A percentile compares a stretch with the other conserved stretches of the same genome.
Conservation (phyloP, 75 land plant species). For the Ceratopteris richardii region DNA sequence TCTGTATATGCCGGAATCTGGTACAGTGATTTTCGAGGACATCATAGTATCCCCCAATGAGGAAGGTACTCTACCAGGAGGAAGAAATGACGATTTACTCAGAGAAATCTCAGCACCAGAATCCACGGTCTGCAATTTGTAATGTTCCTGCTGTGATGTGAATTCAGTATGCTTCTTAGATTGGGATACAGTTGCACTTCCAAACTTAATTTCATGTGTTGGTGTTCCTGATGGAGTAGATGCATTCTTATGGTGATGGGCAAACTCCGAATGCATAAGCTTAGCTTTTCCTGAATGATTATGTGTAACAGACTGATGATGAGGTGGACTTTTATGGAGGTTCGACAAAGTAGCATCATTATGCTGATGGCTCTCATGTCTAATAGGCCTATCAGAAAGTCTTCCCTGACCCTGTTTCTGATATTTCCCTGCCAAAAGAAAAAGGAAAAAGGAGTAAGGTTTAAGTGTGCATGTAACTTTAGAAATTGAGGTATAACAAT, state of each 20-base stretch:
- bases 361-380: background rate
- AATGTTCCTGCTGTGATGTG: background rate
- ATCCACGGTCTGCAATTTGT: background rate
- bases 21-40: slow-evolving; percentile 1
- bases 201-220: background rate
- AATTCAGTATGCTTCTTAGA: background rate
- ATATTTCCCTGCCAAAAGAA: background rate
- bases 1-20: background rate
- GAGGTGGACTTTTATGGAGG: background rate
- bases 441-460: background rate
- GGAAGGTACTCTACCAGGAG: background rate
- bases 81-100: background rate
- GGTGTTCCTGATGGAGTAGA: slow-evolving; percentile 6
- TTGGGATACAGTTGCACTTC: background rate
- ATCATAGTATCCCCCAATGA: background rate
- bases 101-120: background rate
- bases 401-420: slow-evolving; percentile 1
- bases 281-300: background rate
- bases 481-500: too few relatives aligned
- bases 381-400: background rate
- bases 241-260: background rate
- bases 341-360: too few relatives aligned
- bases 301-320: background rate
- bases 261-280: background rate
- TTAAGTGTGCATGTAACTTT: too few relatives aligned